phyloP scores from a whole-genome alignment of 176 grass and related monocot species.

The Phoenix roebelenii region DNA sequence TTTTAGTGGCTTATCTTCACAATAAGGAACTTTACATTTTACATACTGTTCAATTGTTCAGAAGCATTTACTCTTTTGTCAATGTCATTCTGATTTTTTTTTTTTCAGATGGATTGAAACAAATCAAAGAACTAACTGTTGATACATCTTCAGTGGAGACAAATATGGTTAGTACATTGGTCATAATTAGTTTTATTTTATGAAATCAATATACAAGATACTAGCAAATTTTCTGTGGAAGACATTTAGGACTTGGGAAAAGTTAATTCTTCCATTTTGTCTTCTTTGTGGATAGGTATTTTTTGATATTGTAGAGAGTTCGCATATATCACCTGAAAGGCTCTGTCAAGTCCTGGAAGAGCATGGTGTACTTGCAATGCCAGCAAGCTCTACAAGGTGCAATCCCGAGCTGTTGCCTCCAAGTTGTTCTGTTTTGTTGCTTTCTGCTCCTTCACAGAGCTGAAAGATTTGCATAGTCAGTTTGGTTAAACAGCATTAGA shows the following conservation, averaged over 20 bases:
- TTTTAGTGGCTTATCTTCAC: too few relatives aligned
- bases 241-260: too few relatives aligned
- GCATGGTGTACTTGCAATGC: constrained; percentile 71
- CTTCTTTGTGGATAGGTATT: constrained; percentile 39
- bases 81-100: not conserved
- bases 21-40: too few relatives aligned
- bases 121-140: constrained; percentile 56
- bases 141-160: constrained; percentile 56
- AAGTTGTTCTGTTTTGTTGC: not conserved
- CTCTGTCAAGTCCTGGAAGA: constrained; percentile 63
- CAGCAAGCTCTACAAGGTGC: constrained; percentile 59
- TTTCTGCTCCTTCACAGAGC: not conserved
- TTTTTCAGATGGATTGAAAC: constrained; percentile 63
- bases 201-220: too few relatives aligned
- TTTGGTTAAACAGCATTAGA: not conserved
- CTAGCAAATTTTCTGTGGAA: too few relatives aligned
- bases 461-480: not conserved
- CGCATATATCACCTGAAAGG: constrained; percentile 39
- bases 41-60: too few relatives aligned
- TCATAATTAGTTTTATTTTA: not conserved
- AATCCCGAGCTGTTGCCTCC: not conserved
- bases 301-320: constrained; percentile 46
- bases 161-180: constrained; percentile 52
- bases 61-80: too few relatives aligned
- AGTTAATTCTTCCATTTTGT: not conserved